Evolutionary conservation across 768 basidiomycete species (phyloP), one percentile per base, ranked within the genome.

Genomic region (Floccularia luteovirens): DNA sequence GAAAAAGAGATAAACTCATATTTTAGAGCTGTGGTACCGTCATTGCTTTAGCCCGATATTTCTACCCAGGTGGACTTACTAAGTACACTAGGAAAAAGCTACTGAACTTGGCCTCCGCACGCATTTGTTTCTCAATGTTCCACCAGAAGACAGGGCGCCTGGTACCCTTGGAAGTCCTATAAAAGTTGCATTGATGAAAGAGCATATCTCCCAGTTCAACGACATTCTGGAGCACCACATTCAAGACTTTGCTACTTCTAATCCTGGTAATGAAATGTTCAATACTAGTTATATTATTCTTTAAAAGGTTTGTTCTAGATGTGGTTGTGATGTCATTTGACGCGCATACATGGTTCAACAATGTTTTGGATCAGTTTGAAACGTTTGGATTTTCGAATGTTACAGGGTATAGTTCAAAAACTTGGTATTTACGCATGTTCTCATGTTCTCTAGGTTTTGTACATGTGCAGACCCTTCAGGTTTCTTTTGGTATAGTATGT

Each of bases 81-180:
- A 55, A 38, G 17, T 46, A 31, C 14, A 34, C 20, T 31, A 55
- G 51, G 46, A 45, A 38, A 8, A 43, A 68, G 74, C 64, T 62
- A 61, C 52, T 46, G 44, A 62, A 28, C 55, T 58, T 33, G 69
- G 70, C 31, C 62, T 75, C 12, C 52, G 48, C 16, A 62, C 67
- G 4, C 70, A 76, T 45, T 59, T 77, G 19, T 75, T 77, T 55
- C 55, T 76, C 52, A 76, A 74, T 44, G 73, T 75, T n/a, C 72
- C 74, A 23, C 71, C 75, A 16, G 69, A 66, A 45, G 66, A 74
- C 40, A 67, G 74, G 20, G 53, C 62, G n/a, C 75, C 75, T 10
- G 54, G 48, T 11, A 51, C 51, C 24, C 31, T 70, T 22, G 57
- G 57, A 41, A 57, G 61, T 36, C 24, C 67, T 2, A 58, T 63